phyloP scores from a whole-genome alignment of 306 rosid species.

The Potentilla sterilis region DNA sequence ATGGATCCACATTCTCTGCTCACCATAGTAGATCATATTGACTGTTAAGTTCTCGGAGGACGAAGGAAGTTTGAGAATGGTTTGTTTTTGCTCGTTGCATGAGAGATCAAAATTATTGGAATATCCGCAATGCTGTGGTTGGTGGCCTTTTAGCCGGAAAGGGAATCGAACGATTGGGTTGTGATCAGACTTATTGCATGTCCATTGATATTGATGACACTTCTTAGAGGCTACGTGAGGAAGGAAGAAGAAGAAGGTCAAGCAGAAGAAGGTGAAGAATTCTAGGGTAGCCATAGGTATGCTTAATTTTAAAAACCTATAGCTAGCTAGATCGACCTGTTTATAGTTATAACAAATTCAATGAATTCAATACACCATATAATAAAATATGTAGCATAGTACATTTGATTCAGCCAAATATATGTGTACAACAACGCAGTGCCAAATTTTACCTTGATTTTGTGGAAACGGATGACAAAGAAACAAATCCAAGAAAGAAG shows the following conservation, averaged over 20 bases:
- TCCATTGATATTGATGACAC: background rate
- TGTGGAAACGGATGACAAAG: no score
- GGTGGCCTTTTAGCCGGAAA: conserved; percentile 9
- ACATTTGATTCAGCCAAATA: no score
- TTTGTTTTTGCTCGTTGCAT: conserved; percentile 3
- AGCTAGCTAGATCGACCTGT: no score
- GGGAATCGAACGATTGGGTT: conserved; percentile 13
- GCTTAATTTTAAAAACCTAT: no score
- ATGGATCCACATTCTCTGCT: conserved; percentile 8
- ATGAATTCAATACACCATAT: no score
- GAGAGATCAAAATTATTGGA: conserved; percentile 11
- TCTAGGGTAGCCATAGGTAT: conserved; percentile 5
- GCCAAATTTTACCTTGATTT: no score
- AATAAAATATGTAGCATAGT: no score
- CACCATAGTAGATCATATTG: background rate
- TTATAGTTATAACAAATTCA: no score
- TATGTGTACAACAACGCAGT: no score
- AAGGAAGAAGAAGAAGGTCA: background rate
- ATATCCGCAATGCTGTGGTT: conserved; percentile 9
- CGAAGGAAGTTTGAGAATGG: background rate
- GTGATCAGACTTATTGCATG: background rate
- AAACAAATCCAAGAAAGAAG: no score
- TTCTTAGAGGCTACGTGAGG: background rate
- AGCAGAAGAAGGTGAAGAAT: background rate
- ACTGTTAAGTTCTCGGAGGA: background rate